Base-by-base conservation (phyloP, 805 yeast species). In the Candida krabiensis region DNA sequence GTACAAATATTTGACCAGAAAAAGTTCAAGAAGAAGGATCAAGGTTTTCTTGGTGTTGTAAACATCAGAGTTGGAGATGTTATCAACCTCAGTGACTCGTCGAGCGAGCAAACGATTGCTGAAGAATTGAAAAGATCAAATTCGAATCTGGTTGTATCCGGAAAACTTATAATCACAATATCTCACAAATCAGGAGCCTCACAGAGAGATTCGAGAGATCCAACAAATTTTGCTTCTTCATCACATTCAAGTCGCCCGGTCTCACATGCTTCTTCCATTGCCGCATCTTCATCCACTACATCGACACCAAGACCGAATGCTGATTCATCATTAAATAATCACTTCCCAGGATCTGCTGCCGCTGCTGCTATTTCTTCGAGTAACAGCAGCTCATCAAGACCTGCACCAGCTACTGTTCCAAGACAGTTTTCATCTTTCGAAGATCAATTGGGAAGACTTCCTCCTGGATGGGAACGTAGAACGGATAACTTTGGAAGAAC, bases 381-480 rank as follows among this genome's bases (percentile, higher is more conserved):
- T 5, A 34, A 56, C 16, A 30, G 56, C 11, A 46, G 53, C 5
- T 42, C 60, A 11, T 39, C 60, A 9, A 38, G 60, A 29, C 51
- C 65, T 1, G 33, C 53, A 8, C n/a, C n/a, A n/a, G 27, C 52
- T n/a, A 30, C 51, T 11, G 42, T 53, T 21, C 64, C 66, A 50
- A 77, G 89, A 55, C 95, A 83, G 56, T 83, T 82, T 53, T 86
- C 96, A 4, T 87, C 98, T 2, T 93, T 93, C 61, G 99, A 93
- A 66, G 99, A 93, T 66, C 98, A 91, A 63, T 79, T 81, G 54
- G 99, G 99, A 29, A 75, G 96, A 58, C 73, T 93, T 50, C 99
- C 99, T 3, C 88, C 96, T 5, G 99, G 99, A 4, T 93, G 99
- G 98, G 99, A 93, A 65, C 81, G 99, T 53, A 79, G 99, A 66